Evolutionary conservation across 148 eudicot genomes (phyloP).

Genomic region (Rhododendron williamsianum): DNA sequence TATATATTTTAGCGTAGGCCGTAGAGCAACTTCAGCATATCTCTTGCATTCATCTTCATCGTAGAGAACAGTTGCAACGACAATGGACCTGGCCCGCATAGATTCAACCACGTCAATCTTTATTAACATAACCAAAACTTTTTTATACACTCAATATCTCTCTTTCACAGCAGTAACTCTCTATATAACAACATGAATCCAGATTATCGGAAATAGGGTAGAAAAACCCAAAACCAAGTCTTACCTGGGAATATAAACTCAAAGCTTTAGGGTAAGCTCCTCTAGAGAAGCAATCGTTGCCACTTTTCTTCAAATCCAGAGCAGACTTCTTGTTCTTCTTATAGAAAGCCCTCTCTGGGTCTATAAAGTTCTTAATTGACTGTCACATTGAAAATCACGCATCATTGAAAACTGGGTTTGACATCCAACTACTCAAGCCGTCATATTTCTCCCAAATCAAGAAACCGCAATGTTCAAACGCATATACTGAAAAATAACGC

Average conservation of each 20-base stretch:
- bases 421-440: neutral
- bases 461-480: neutral
- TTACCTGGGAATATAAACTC: conserved; percentile 63
- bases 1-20: no score
- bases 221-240: neutral
- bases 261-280: conserved; percentile 52
- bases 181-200: neutral
- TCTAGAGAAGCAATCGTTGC: conserved; percentile 60
- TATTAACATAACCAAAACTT: no score
- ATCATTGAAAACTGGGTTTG: neutral
- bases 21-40: neutral
- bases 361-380: conserved; percentile 66
- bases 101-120: neutral
- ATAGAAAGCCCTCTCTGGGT: conserved; percentile 47
- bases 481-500: neutral
- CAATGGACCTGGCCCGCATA: neutral
- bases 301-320: conserved; percentile 55
- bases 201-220: neutral
- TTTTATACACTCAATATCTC: neutral
- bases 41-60: neutral
- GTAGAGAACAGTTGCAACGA: neutral
- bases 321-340: conserved; percentile 61
- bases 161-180: neutral
- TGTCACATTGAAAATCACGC: conserved; percentile 16
- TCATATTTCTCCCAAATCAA: neutral